These are phyloP conservation scores for Pichia sp. DNA, from an alignment of 1,139 yeast species.

Conservation along the genomic window DNA sequence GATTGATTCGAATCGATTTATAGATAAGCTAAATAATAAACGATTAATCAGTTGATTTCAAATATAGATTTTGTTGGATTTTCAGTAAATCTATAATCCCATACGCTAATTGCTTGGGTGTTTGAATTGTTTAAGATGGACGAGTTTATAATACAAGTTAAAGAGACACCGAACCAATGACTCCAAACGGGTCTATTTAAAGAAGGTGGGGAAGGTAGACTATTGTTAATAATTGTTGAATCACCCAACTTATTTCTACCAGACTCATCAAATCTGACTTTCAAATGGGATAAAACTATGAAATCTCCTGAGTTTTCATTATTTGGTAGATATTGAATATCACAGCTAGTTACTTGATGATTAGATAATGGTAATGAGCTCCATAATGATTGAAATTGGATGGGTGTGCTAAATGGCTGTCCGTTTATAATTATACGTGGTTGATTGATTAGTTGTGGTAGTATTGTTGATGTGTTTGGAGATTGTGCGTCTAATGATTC, in stretches of 20 bases:
- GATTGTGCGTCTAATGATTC: constrained; percentile 24
- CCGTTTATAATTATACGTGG: constrained; percentile 58
- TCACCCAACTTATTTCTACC: constrained; percentile 61
- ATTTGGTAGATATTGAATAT: constrained; percentile 59
- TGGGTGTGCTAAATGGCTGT: constrained; percentile 53
- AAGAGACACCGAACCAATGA: constrained; percentile 60
- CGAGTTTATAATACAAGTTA: constrained; percentile 56
- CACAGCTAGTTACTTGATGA: constrained; percentile 57
- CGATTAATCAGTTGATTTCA: constrained; percentile 24
- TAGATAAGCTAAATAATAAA: too few relatives aligned
- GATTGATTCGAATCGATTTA: too few relatives aligned
- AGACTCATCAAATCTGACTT: constrained; percentile 68
- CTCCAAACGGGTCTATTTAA: constrained; percentile 30
- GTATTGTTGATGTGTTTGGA: constrained; percentile 23
- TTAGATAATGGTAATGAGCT: constrained; percentile 51
- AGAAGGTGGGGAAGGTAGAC: too few relatives aligned
- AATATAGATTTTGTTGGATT: constrained; percentile 53
- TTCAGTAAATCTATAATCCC: constrained; percentile 61
- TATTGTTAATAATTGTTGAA: constrained; percentile 36
- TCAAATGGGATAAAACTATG: constrained; percentile 51
- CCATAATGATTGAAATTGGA: constrained; percentile 63
- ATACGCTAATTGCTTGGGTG: constrained; percentile 42
- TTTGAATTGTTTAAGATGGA: constrained; percentile 38
- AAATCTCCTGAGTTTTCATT: constrained; percentile 22
- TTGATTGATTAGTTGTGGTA: constrained; percentile 41